Conservation (phyloP, 345 rosid genomes). For the Syzygium jambos region DNA sequence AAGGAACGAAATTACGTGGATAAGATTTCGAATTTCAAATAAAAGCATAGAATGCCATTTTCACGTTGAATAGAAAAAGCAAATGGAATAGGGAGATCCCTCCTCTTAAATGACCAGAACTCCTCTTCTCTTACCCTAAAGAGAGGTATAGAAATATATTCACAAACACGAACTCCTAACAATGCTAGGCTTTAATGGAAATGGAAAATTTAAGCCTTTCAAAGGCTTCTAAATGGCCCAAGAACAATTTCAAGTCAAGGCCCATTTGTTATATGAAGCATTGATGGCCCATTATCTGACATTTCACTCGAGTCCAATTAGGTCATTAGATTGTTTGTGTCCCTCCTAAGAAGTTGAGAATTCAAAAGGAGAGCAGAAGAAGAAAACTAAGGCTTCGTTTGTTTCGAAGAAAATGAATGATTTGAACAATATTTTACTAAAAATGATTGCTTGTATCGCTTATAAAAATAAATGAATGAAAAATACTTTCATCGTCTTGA, state of each 20-base stretch:
- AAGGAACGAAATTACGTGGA: not conserved
- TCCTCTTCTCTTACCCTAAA: not conserved
- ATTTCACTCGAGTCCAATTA: not conserved
- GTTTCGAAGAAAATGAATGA: too few relatives aligned
- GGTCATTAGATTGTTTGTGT: not conserved
- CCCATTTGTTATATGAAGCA: not conserved
- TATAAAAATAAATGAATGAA: too few relatives aligned
- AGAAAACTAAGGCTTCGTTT: not conserved
- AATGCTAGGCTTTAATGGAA: not conserved
- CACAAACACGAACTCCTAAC: not conserved
- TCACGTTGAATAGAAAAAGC: not conserved
- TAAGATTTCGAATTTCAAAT: not conserved
- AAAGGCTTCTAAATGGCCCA: not conserved
- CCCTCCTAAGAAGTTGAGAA: not conserved
- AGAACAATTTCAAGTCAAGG: not conserved
- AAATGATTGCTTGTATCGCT: too few relatives aligned
- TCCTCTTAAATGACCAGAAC: not conserved
- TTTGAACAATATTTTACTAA: too few relatives aligned
- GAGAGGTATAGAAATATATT: not conserved
- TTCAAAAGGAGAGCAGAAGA: not conserved
- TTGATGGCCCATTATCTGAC: not conserved
- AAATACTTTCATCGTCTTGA: too few relatives aligned
- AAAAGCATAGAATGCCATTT: not conserved
- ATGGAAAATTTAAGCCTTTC: not conserved
- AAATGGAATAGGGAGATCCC: not conserved